Evolutionary conservation across 371 early-diverging fungal genomes (phyloP).

Genomic region (Rhizopus microsporus): DNA sequence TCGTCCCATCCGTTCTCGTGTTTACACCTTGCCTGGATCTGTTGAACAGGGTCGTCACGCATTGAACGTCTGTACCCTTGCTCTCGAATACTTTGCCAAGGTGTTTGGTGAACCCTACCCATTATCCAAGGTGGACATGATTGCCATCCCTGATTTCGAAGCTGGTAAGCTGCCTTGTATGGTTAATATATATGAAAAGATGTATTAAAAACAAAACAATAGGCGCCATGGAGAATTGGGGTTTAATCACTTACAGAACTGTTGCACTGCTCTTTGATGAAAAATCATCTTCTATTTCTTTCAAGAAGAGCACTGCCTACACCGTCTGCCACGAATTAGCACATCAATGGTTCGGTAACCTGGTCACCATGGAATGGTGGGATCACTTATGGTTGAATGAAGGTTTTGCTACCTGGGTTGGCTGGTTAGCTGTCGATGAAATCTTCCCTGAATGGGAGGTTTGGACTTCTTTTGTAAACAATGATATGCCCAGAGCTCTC

Average conservation of each 20-base stretch:
- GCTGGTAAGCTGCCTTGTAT: slow-evolving; percentile 44
- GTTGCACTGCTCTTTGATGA: slow-evolving; percentile 77
- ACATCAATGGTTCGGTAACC: slow-evolving; percentile 95
- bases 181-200: neutral
- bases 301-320: slow-evolving; percentile 81
- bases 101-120: slow-evolving; percentile 88
- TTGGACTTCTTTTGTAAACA: slow-evolving; percentile 78
- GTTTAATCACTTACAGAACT: slow-evolving; percentile 84
- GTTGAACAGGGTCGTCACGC: slow-evolving; percentile 78
- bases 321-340: slow-evolving; percentile 93
- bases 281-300: slow-evolving; percentile 64
- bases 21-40: slow-evolving; percentile 76
- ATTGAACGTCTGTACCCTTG: slow-evolving; percentile 68
- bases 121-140: slow-evolving; percentile 86
- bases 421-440: slow-evolving; percentile 78
- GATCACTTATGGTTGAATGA: slow-evolving; percentile 94
- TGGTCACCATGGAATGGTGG: slow-evolving; percentile 88
- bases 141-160: slow-evolving; percentile 90
- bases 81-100: slow-evolving; percentile 80
- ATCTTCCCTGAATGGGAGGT: slow-evolving; percentile 80
- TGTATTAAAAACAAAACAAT: neutral
- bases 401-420: slow-evolving; percentile 94
- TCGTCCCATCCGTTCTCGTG: slow-evolving; percentile 68
- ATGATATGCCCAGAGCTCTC: slow-evolving; percentile 74
- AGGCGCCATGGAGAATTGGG: slow-evolving; percentile 93